Evolutionary conservation across 2,329 filamentous ascomycete genomes (phyloP), one percentile per base, ranked within the genome.

Genomic region (Aspergillus awamori): DNA sequence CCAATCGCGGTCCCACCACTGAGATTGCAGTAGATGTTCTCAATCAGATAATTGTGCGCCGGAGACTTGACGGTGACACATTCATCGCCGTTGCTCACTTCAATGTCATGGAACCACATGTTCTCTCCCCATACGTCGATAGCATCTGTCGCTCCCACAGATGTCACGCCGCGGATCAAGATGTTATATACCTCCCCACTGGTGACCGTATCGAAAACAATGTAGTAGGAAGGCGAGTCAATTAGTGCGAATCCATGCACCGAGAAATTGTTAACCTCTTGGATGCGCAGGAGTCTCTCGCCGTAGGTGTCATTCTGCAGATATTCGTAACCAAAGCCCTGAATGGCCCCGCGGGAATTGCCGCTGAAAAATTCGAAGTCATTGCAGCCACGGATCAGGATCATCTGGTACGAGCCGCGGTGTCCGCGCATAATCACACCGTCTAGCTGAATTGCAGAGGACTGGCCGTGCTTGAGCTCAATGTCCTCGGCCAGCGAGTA

Each of bases 161-260:
- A 70, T 63, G 83, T 77, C 11, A 77, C 82, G 24, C 83, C 83
- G 3, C 81, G 80, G 53, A 85, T 80, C n/a, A 81, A 78, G 72
- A 83, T 78, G 69, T 85, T 85, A 74, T 84, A 85, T 4, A 84
- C 72, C 66, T 85, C 83, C 39, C 82, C 83, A 63, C 80, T 81
- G 28, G 72, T 74, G 70, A 77, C 81, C 11, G 76, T 81, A 58
- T 83, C 79, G 61, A 84, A 69, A 38, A 74, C 74, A 52, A 83
- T 76, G 63, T 84, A 81, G 70, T 83, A 84, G 11, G 77, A 71
- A 1, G 82, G 82, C 17, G 80, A 75, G 63, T 84, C 82, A 26
- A 82, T 79, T 5, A 84, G 74, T 7, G 74, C 70, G 55, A 84
- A 72, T 60, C 83, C 82, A 62, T 84, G 81, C 1, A 83, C 74